Evolutionary conservation across 306 rosid genomes (phyloP).

Genomic region (Prunus mongolica): DNA sequence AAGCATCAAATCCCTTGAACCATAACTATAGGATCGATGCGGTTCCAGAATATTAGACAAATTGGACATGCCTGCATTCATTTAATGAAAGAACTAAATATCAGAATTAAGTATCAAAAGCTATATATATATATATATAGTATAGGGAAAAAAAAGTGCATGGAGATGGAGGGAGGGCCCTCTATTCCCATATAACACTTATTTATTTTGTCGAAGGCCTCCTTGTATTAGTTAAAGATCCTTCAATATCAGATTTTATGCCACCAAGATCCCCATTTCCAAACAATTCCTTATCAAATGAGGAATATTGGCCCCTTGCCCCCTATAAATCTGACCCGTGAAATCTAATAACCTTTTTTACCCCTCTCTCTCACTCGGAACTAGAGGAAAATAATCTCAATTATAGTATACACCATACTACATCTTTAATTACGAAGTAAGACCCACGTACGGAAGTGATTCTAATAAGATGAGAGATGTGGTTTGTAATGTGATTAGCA

Average conservation of each 20-base stretch:
- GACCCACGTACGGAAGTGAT: not conserved
- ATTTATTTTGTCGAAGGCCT: not conserved
- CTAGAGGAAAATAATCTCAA: not conserved
- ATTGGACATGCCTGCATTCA: not conserved
- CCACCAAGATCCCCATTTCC: not conserved
- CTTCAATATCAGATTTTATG: slow-evolving; percentile 2
- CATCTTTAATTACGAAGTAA: no score
- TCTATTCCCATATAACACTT: not conserved
- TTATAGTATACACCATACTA: no score
- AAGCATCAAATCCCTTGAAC: not conserved
- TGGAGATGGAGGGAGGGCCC: not conserved
- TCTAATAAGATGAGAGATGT: no score
- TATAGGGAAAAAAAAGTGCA: no score
- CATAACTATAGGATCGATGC: not conserved
- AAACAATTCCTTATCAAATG: not conserved
- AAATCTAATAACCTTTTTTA: not conserved
- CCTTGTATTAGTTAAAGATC: not conserved
- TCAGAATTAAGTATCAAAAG: not conserved
- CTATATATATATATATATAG: not conserved
- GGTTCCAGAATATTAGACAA: not conserved
- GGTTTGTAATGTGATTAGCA: not conserved
- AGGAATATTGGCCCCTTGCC: not conserved
- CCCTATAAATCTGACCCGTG: not conserved
- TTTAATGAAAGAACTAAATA: not conserved
- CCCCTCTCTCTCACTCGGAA: not conserved